Evolutionary conservation across 345 rosid species (phyloP).

Genomic region (Populus pruinosa): DNA sequence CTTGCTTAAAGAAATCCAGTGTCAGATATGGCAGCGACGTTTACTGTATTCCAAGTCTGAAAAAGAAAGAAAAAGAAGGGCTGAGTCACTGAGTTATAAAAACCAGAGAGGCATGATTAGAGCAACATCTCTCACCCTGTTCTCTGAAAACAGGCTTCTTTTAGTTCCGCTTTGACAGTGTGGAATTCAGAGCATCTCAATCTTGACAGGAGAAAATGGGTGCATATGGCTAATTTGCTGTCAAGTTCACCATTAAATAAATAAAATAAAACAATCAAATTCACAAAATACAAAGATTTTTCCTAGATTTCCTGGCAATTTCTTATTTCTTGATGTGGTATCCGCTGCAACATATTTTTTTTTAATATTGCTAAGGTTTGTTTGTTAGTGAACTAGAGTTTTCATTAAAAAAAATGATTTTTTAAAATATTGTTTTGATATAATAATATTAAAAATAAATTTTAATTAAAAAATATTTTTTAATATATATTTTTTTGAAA

Average conservation of each 20-base stretch:
- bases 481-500: too few species aligned
- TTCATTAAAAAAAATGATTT: too few species aligned
- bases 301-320: constrained; percentile 36
- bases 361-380: neutral
- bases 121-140: constrained; percentile 4
- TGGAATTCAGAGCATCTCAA: neutral
- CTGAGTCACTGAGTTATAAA: neutral
- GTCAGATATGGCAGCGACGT: constrained; percentile 21
- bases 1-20: constrained; percentile 24
- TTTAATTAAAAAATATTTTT: too few species aligned
- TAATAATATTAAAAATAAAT: too few species aligned
- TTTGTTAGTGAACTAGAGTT: too few species aligned
- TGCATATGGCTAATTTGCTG: constrained; percentile 20
- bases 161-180: constrained; percentile 12
- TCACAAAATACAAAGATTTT: constrained; percentile 37
- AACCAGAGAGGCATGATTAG: constrained; percentile 23
- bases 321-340: neutral
- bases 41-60: constrained; percentile 11
- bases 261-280: constrained; percentile 8
- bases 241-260: constrained; percentile 12
- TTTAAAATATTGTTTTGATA: too few species aligned
- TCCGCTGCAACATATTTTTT: neutral
- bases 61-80: neutral
- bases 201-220: neutral
- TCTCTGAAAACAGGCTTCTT: neutral